Percentiles rank a stretch among this genome's conserved stretches.
Evolutionary conservation across 805 yeast species (phyloP).

Genomic region (Candida krabiensis): DNA sequence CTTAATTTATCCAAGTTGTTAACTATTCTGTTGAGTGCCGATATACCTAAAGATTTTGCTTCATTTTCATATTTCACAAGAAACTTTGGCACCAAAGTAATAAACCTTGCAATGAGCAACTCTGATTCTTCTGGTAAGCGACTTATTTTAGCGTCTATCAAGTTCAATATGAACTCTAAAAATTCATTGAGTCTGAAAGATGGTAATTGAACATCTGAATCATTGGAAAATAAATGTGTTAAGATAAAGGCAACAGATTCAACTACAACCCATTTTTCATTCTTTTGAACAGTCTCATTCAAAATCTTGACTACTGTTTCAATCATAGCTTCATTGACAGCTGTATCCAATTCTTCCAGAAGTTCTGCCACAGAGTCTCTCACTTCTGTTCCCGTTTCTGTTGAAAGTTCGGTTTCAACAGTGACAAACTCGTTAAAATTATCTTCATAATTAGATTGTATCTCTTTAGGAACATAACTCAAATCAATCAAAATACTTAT

Average conservation of each 20-base stretch:
- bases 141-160: constrained; percentile 13
- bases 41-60: constrained; percentile 24
- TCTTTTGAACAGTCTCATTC: constrained; percentile 5
- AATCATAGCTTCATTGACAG: constrained; percentile 36
- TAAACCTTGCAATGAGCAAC: constrained; percentile 47
- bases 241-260: constrained; percentile 45
- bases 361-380: constrained; percentile 65
- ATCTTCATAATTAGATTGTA: constrained; percentile 47
- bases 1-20: constrained; percentile 23
- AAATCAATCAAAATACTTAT: constrained; percentile 35
- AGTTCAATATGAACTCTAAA: constrained; percentile 19
- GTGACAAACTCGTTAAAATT: constrained; percentile 74
- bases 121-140: constrained; percentile 24
- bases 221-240: constrained; percentile 44
- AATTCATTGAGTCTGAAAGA: constrained; percentile 25
- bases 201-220: constrained; percentile 22
- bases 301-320: constrained; percentile 20
- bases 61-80: constrained; percentile 49
- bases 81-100: constrained; percentile 56
- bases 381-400: constrained; percentile 42
- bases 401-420: constrained; percentile 68
- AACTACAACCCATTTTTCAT: constrained; percentile 28
- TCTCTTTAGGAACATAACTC: constrained; percentile 42
- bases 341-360: constrained; percentile 46
- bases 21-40: constrained; percentile 24